phyloP scores from a whole-genome alignment of 2,329 filamentous ascomycete genomes.

The Cercospora citrullina region DNA sequence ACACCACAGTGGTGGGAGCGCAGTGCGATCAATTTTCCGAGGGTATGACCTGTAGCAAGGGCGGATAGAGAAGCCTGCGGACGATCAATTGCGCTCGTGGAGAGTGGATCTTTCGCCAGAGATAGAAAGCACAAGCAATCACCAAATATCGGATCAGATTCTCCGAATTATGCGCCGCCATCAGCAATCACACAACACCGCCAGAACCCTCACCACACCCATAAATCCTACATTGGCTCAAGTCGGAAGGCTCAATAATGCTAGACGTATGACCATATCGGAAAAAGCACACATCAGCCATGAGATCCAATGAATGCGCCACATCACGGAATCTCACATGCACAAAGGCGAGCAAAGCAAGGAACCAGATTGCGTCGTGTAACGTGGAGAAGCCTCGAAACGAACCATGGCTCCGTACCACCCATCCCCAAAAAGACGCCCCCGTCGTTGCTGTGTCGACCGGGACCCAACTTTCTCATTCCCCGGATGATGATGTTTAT shows the following conservation, averaged over 20 bases:
- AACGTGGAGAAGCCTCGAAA: background rate
- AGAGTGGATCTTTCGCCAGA: background rate
- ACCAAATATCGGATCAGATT: background rate
- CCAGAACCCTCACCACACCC: background rate
- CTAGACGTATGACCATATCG: background rate
- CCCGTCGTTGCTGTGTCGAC: conserved; percentile 9
- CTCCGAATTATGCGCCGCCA: background rate
- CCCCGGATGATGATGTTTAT: background rate
- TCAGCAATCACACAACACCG: background rate
- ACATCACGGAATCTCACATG: background rate
- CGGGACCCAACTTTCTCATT: conserved; percentile 4
- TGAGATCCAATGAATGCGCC: background rate
- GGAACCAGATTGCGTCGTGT: background rate
- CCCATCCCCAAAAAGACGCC: background rate
- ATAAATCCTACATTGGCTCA: background rate
- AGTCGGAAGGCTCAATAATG: background rate
- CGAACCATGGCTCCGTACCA: background rate
- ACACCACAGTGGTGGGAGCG: background rate
- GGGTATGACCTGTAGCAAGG: background rate
- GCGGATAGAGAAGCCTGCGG: background rate
- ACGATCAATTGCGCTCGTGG: background rate
- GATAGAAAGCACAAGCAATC: background rate
- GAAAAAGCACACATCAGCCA: background rate
- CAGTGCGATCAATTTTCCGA: too few species aligned
- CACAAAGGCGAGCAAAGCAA: background rate